Evolutionary conservation across 352 stramenopile species (phyloP).

Genomic region (Vaucheria bursata): DNA sequence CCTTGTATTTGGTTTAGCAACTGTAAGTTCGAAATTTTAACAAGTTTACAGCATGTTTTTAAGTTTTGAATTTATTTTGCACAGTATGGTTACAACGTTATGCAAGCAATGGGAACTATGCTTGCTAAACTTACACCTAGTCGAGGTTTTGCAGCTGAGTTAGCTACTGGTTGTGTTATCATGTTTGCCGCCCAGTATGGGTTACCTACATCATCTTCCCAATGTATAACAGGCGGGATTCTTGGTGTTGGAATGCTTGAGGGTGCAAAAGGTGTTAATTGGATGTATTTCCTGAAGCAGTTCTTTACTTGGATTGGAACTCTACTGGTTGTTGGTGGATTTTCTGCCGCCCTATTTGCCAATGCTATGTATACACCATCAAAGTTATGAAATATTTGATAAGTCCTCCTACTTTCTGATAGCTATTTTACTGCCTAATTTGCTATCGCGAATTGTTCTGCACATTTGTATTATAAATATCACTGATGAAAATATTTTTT

Average conservation of each 20-base stretch:
- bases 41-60: too few species aligned
- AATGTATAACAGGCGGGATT: conserved; percentile 26
- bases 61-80: too few species aligned
- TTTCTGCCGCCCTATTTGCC: not conserved
- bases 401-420: too few species aligned
- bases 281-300: conserved; percentile 3
- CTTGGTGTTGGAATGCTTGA: conserved; percentile 1
- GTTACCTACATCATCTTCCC: conserved; percentile 56
- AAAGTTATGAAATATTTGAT: not conserved
- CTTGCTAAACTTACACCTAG: conserved; percentile 54
- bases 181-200: conserved; percentile 53
- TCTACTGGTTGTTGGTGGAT: not conserved
- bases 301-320: not conserved
- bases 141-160: conserved; percentile 60
- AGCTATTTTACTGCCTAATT: too few species aligned
- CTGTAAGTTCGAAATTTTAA: too few species aligned
- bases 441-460: too few species aligned
- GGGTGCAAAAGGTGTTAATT: conserved; percentile 3
- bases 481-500: too few species aligned
- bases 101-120: conserved; percentile 54
- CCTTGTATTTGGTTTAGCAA: conserved; percentile 54
- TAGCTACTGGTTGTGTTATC: conserved; percentile 58
- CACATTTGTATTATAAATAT: too few species aligned
- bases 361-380: not conserved
- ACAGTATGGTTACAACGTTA: conserved; percentile 64